A percentile compares a stretch with the other conserved stretches of the same genome.
Conservation (phyloP, 164 flowering plant genomes). For the Cinnamomum micranthum region DNA sequence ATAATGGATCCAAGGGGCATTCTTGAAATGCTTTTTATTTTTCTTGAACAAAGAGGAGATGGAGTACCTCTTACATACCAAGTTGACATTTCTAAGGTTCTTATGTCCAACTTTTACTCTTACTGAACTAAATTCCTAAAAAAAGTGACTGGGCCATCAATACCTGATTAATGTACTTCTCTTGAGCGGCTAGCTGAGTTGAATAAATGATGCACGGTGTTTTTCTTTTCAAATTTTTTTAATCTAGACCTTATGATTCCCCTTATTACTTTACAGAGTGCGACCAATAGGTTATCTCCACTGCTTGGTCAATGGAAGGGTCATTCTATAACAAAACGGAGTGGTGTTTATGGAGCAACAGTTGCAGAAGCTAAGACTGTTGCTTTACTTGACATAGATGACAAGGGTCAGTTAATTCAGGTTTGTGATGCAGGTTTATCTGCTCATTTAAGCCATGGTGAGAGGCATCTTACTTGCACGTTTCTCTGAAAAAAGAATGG, state of each 20-base stretch:
- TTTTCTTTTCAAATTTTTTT: neutral
- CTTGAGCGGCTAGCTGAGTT: neutral
- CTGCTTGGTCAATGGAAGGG: conserved; percentile 91
- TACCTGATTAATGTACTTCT: neutral
- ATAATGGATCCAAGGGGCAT: conserved; percentile 82
- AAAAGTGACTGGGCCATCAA: neutral
- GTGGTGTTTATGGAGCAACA: conserved; percentile 95
- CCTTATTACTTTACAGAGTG: conserved; percentile 7
- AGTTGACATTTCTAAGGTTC: conserved; percentile 41
- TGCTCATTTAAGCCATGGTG: neutral
- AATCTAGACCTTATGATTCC: neutral
- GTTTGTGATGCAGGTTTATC: conserved; percentile 27
- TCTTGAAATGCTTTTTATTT: conserved; percentile 75
- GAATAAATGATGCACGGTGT: neutral
- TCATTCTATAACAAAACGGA: conserved; percentile 76
- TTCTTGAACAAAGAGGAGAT: conserved; percentile 79
- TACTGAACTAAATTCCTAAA: neutral
- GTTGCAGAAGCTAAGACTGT: conserved; percentile 69
- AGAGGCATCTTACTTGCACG: neutral
- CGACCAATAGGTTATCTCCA: conserved; percentile 42
- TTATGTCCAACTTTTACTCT: neutral
- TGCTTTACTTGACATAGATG: conserved; percentile 58
- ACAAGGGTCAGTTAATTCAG: conserved; percentile 71
- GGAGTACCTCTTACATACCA: conserved; percentile 32
- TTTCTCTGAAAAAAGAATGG: neutral